Percentiles rank a stretch among this genome's conserved stretches.
Evolutionary conservation across 352 stramenopile genomes (phyloP).

Genomic region (Phytopythium litorale): DNA sequence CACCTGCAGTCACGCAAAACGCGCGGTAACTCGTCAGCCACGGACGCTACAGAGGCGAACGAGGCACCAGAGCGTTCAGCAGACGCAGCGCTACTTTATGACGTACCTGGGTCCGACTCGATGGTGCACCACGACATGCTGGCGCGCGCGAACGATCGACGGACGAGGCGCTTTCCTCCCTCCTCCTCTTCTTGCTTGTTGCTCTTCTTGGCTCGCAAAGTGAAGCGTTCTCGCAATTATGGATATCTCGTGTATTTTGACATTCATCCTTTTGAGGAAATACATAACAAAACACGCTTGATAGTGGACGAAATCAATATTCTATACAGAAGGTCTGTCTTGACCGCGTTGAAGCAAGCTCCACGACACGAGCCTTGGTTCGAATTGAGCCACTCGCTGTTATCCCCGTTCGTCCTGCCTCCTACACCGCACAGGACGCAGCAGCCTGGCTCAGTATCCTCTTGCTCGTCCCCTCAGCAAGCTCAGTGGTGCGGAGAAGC

Average conservation of each 20-base stretch:
- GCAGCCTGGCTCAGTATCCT: neutral
- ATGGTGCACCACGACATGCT: conserved; percentile 77
- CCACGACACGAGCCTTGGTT: too few relatives aligned
- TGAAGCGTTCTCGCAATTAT: neutral
- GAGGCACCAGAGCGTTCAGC: neutral
- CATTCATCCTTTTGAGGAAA: too few relatives aligned
- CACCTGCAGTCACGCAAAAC: conserved; percentile 26
- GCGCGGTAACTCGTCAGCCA: neutral
- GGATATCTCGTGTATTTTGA: too few relatives aligned
- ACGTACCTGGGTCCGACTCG: conserved; percentile 67
- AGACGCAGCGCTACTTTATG: neutral
- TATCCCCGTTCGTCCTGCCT: too few relatives aligned
- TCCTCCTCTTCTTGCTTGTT: neutral
- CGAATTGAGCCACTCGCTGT: too few relatives aligned
- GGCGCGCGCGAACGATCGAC: neutral
- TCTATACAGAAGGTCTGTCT: too few relatives aligned
- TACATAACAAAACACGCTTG: too few relatives aligned
- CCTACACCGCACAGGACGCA: neutral
- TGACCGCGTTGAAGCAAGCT: too few relatives aligned
- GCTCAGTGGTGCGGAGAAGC: too few relatives aligned
- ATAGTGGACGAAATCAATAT: too few relatives aligned
- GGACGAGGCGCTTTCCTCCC: neutral
- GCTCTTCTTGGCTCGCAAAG: neutral
- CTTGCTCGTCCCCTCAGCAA: neutral
- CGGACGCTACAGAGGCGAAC: neutral